A percentile compares a stretch with the other conserved stretches of the same genome.
phyloP scores from a whole-genome alignment of 768 basidiomycete genomes.

The Cystoderma amianthinum region DNA sequence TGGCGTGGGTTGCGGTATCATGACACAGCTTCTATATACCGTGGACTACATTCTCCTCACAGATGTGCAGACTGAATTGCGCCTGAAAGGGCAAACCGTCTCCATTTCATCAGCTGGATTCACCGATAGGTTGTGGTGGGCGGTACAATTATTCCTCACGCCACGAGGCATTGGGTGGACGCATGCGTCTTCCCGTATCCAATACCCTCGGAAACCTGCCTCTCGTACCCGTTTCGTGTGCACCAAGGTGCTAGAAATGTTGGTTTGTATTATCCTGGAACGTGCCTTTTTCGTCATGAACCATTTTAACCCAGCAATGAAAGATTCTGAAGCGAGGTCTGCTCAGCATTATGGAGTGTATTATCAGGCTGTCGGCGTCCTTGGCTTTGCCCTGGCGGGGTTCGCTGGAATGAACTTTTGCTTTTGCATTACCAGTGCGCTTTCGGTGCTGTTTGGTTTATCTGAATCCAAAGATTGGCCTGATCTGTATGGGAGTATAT shows the following conservation, averaged over 20 bases:
- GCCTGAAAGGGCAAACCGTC: neutral
- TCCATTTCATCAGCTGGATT: conserved; percentile 5
- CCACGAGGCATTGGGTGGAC: conserved; percentile 28
- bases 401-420: conserved; percentile 10
- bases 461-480: conserved; percentile 18
- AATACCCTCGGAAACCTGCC: no score
- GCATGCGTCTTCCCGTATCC: conserved; percentile 16
- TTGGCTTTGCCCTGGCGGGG: conserved; percentile 12
- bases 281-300: no score
- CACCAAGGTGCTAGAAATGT: no score
- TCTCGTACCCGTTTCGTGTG: no score
- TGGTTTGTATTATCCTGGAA: no score
- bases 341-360: neutral
- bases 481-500: conserved; percentile 11
- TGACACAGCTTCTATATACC: neutral
- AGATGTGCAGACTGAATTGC: conserved; percentile 3
- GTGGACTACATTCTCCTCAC: conserved; percentile 3
- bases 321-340: neutral
- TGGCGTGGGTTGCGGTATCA: neutral
- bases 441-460: conserved; percentile 9
- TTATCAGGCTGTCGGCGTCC: neutral
- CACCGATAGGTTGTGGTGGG: conserved; percentile 18
- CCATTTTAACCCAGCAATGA: neutral
- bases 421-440: conserved; percentile 8
- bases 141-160: conserved; percentile 18